These are phyloP conservation scores for Dichomitus squalens DNA, from an alignment of 1,284 basidiomycete genomes.

Conservation along the genomic window DNA sequence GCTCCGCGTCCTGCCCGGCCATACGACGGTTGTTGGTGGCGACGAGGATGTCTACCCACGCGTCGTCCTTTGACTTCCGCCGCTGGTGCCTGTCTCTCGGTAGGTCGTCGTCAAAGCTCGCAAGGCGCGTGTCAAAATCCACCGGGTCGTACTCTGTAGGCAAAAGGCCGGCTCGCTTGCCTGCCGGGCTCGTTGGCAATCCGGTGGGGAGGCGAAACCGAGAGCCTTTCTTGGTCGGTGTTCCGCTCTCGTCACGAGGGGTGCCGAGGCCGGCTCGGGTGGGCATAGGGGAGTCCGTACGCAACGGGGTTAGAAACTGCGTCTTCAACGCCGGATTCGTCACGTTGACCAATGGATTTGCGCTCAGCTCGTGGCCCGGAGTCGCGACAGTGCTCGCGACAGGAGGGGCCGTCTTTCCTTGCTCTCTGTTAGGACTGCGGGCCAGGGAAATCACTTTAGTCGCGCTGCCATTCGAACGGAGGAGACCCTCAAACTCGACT, in stretches of 20 bases:
- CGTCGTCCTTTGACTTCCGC: conserved; percentile 64
- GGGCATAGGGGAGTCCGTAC: conserved; percentile 15
- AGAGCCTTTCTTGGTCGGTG: conserved; percentile 34
- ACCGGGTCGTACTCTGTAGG: conserved; percentile 72
- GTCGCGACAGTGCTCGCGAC: conserved; percentile 20
- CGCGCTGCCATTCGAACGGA: conserved; percentile 52
- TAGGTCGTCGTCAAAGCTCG: conserved; percentile 67
- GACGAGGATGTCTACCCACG: conserved; percentile 86
- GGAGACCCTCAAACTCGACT: conserved; percentile 79
- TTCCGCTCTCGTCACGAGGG: conserved; percentile 17
- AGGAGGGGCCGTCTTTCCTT: conserved; percentile 16
- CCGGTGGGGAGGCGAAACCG: conserved; percentile 58
- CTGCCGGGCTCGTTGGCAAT: conserved; percentile 51
- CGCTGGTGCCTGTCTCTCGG: conserved; percentile 48
- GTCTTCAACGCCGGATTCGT: conserved; percentile 11
- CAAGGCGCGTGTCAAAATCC: conserved; percentile 74
- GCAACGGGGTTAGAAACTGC: conserved; percentile 17
- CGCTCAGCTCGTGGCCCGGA: conserved; percentile 13
- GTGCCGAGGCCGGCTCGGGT: not conserved
- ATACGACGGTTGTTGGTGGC: conserved; percentile 62
- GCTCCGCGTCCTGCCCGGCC: conserved; percentile 57
- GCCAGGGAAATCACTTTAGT: conserved; percentile 66
- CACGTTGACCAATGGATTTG: conserved; percentile 13
- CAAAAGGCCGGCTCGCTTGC: conserved; percentile 47
- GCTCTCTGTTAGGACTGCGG: conserved; percentile 23